Evolutionary conservation across 495 filamentous ascomycete genomes (phyloP), one percentile per base, ranked within the genome.

Genomic region (Evernia prunastri): DNA sequence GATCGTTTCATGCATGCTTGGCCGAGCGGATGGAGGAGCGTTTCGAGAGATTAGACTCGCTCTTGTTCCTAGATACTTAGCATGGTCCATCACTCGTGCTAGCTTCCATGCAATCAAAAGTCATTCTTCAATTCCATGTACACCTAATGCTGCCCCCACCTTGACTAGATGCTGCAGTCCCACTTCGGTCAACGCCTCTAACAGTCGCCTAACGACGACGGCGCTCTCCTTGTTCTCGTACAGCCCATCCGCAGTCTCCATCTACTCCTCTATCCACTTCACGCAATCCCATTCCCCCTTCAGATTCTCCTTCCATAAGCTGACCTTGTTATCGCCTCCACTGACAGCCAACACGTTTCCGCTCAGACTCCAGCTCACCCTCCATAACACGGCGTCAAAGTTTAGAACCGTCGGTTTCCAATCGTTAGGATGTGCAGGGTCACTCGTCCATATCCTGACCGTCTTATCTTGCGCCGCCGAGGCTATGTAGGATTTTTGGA

Each of bases 331-430:
- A 79, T 99, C 93, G n/a, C 87, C 90, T 9, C 89, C 89, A 69
- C 86, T 89, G 61, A 96, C 92, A 18, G 95, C 95, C 68, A 99
- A 80, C 43, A 97, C 94, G 77, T 99, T 99, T 27, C 95, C 95
- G 77, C 91, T 96, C 68, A 97, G 81, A 70, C 90, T 96, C 95
- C 95, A 99, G 80, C 91, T 96, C 18, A 96, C 94, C 43, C 93
- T 85, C 95, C 95, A 99, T 66, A 96, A 79, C 58, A 92, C 90
- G 15, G 85, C 84, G 13, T 96, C 93, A 66, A 99, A 95, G 64
- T 86, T 83, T 64, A 97, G 81, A 31, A 86, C 83, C 74, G 92
- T 92, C 77, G 84, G 86, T 49, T 83, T 80, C 95, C 95, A 99
- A 70, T 90, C 81, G 15, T 76, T 73, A 60, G 79, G 77, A 72